Evolutionary conservation across 2,329 filamentous ascomycete genomes (phyloP).

Genomic region (Ophiosphaerella korrae): DNA sequence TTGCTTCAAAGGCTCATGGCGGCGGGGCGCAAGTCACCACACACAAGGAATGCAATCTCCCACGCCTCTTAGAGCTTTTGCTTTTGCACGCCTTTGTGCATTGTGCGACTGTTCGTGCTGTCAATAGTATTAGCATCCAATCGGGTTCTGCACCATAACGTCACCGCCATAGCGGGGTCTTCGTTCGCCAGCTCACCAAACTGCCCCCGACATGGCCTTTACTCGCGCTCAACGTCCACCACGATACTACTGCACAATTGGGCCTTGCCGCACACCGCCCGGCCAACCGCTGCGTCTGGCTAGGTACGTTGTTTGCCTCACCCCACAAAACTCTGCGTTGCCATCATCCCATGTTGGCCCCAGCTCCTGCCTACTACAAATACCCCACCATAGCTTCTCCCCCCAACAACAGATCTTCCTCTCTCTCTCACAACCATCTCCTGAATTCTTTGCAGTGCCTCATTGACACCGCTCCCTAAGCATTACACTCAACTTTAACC

Average conservation of each 20-base stretch:
- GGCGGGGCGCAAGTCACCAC: slow-evolving; percentile 8
- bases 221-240: slow-evolving; percentile 17
- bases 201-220: slow-evolving; percentile 31
- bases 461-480: slow-evolving; percentile 22
- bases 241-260: slow-evolving; percentile 20
- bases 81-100: slow-evolving; percentile 19
- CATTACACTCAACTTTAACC: slow-evolving; percentile 6
- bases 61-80: slow-evolving; percentile 17
- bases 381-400: slow-evolving; percentile 25
- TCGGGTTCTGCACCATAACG: slow-evolving; percentile 27
- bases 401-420: slow-evolving; percentile 3
- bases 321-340: slow-evolving; percentile 11
- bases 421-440: neutral
- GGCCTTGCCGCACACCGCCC: slow-evolving; percentile 30
- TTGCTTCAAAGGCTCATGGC: slow-evolving; percentile 1
- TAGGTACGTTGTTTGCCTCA: slow-evolving; percentile 15
- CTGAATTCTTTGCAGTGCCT: slow-evolving; percentile 3
- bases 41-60: slow-evolving; percentile 8
- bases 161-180: slow-evolving; percentile 37
- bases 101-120: slow-evolving; percentile 12
- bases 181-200: slow-evolving; percentile 26
- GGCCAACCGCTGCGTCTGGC: slow-evolving; percentile 22
- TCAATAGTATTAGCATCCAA: slow-evolving; percentile 25
- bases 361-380: slow-evolving; percentile 30
- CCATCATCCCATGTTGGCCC: slow-evolving; percentile 12